Percentiles rank a stretch among this genome's conserved stretches.
Evolutionary conservation across 257 asterid species (phyloP).

Genomic region (Pogostemon cablin): DNA sequence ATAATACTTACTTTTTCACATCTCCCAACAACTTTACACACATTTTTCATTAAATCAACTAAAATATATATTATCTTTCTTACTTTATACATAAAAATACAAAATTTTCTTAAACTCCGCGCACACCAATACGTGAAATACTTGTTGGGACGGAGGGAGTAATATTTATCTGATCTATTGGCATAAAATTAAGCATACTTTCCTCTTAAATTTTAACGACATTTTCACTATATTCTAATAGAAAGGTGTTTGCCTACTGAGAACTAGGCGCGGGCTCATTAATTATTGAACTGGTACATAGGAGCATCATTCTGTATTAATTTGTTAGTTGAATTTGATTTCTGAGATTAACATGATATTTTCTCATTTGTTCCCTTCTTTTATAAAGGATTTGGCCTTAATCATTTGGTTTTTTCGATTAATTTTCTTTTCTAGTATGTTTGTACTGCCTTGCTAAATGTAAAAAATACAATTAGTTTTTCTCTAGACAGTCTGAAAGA

Average conservation of each 20-base stretch:
- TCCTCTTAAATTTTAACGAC: background rate
- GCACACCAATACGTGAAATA: too few relatives aligned
- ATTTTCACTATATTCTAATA: background rate
- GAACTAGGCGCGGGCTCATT: background rate
- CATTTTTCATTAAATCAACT: too few relatives aligned
- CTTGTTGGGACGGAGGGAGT: too few relatives aligned
- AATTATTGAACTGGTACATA: background rate
- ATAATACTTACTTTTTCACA: too few relatives aligned
- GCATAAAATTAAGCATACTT: background rate
- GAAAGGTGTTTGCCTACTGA: background rate
- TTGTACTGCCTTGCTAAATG: background rate
- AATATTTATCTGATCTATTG: too few relatives aligned
- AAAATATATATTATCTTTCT: too few relatives aligned
- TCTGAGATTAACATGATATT: too few relatives aligned
- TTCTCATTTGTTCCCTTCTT: background rate
- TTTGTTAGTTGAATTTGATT: slow-evolving; percentile 9
- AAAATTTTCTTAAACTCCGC: too few relatives aligned
- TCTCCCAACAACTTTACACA: too few relatives aligned
- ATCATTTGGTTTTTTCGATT: background rate
- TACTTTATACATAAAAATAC: too few relatives aligned
- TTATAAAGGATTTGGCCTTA: background rate
- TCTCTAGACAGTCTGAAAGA: background rate
- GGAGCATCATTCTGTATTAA: background rate
- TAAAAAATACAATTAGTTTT: background rate
- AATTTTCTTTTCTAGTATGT: background rate